Conservation (phyloP, 441 rosid species). For the Aleurites moluccanus region DNA sequence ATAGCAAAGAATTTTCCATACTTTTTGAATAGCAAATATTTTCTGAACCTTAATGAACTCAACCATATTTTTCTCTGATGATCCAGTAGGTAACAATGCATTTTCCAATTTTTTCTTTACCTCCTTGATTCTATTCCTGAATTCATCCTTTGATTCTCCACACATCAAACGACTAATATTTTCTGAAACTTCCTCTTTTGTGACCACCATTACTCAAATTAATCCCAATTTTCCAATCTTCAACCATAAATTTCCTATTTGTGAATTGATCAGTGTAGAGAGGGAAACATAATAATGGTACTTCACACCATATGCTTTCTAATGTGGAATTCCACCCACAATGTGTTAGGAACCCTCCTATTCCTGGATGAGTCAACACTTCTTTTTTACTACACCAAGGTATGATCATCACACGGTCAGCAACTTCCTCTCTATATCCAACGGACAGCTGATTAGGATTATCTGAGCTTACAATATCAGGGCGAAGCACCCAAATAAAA, state of each 20-base stretch:
- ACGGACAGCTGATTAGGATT: slow-evolving; percentile 45
- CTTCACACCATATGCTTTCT: slow-evolving; percentile 48
- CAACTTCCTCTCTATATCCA: slow-evolving; percentile 35
- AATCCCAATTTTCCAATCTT: slow-evolving; percentile 67
- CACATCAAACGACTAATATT: slow-evolving; percentile 42
- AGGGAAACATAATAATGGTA: slow-evolving; percentile 59
- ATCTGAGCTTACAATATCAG: slow-evolving; percentile 47
- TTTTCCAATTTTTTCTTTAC: slow-evolving; percentile 38
- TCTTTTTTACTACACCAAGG: slow-evolving; percentile 57
- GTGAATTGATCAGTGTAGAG: slow-evolving; percentile 66
- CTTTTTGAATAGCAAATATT: no score
- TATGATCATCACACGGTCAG: slow-evolving; percentile 46
- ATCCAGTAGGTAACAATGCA: slow-evolving; percentile 47
- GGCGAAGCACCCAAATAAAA: slow-evolving; percentile 58
- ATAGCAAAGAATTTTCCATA: no score
- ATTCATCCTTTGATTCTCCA: slow-evolving; percentile 34
- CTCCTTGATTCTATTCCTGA: slow-evolving; percentile 32
- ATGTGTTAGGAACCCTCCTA: slow-evolving; percentile 70
- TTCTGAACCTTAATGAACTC: slow-evolving; percentile 39
- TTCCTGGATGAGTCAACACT: slow-evolving; percentile 43
- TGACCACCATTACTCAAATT: slow-evolving; percentile 39
- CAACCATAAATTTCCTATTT: slow-evolving; percentile 58
- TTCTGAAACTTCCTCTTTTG: slow-evolving; percentile 44
- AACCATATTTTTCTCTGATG: slow-evolving; percentile 45
- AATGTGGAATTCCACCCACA: slow-evolving; percentile 70